Conservation (phyloP, 148 eudicot species). For the Rhododendron williamsianum region DNA sequence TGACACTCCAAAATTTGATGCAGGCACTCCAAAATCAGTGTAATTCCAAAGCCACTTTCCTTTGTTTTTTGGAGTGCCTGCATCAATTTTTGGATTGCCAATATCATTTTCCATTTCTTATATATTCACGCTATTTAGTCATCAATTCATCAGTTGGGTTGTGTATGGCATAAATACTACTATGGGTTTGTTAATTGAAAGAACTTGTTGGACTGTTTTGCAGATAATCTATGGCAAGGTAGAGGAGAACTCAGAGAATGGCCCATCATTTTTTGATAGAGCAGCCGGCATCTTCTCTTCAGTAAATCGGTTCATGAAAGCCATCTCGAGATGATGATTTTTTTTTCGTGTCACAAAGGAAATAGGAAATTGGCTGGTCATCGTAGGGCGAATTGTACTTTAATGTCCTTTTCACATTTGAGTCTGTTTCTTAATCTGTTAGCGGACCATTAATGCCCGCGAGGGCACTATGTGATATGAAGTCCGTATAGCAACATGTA, state of each 20-base stretch:
- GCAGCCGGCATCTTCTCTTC: constrained; percentile 82
- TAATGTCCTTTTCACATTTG: not conserved
- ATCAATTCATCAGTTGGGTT: too few species aligned
- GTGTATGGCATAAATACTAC: not conserved
- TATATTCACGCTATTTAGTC: not conserved
- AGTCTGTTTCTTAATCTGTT: not conserved
- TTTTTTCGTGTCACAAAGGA: not conserved
- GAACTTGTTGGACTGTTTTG: constrained; percentile 3
- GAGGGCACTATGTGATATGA: too few species aligned
- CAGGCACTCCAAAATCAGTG: too few species aligned
- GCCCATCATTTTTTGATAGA: constrained; percentile 59
- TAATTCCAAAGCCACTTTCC: too few species aligned
- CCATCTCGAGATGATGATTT: constrained; percentile 45
- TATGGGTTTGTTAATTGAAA: not conserved
- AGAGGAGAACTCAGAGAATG: constrained; percentile 58
- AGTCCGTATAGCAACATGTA: too few species aligned
- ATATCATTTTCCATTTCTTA: not conserved
- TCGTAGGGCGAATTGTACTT: not conserved
- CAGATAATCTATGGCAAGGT: constrained; percentile 73
- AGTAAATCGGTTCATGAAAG: constrained; percentile 74
- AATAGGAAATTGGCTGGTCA: not conserved
- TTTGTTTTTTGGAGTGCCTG: too few species aligned
- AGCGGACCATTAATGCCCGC: not conserved
- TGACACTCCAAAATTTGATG: too few species aligned
- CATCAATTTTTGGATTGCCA: too few species aligned